A percentile compares a stretch with the other conserved stretches of the same genome.
Evolutionary conservation across 352 stramenopile species (phyloP).

Genomic region (Bremia lactucae): DNA sequence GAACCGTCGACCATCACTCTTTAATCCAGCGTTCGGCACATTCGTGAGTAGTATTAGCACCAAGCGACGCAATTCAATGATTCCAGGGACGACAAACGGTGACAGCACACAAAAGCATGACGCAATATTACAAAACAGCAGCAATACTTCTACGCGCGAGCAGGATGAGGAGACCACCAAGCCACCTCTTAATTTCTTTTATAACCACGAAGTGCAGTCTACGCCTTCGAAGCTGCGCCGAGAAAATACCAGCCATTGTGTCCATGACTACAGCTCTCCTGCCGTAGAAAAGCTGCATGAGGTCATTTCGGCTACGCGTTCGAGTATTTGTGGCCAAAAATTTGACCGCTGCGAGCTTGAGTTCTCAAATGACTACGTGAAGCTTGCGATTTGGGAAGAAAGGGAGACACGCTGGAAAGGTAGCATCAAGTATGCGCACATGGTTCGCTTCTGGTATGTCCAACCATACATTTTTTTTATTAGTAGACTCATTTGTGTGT

Average conservation of each 20-base stretch:
- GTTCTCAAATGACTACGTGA: slow-evolving; percentile 18
- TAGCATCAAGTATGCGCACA: slow-evolving; percentile 26
- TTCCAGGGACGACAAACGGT: slow-evolving; percentile 10
- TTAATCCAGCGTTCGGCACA: neutral
- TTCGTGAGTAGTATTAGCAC: neutral
- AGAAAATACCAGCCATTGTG: neutral
- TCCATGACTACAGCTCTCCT: slow-evolving; percentile 3
- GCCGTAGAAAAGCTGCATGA: slow-evolving; percentile 4
- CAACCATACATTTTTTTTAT: neutral
- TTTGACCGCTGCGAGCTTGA: slow-evolving; percentile 32
- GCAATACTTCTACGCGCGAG: neutral
- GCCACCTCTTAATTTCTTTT: slow-evolving; percentile 21
- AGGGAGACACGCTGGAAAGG: slow-evolving; percentile 21
- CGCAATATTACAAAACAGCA: neutral
- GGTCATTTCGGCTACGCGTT: slow-evolving; percentile 18
- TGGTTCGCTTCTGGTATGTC: slow-evolving; percentile 33
- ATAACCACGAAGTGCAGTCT: slow-evolving; percentile 4
- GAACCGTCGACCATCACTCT: slow-evolving; percentile 14
- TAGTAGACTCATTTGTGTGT: neutral
- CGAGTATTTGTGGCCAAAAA: slow-evolving; percentile 28
- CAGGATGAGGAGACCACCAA: neutral
- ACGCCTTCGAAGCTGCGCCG: slow-evolving; percentile 1
- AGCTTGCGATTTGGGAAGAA: slow-evolving; percentile 26
- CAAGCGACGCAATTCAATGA: neutral
- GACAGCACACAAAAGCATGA: slow-evolving; percentile 8